These are phyloP conservation scores for Sordaria brevicollis DNA, from an alignment of 495 filamentous ascomycete genomes.

Conservation along the genomic window DNA sequence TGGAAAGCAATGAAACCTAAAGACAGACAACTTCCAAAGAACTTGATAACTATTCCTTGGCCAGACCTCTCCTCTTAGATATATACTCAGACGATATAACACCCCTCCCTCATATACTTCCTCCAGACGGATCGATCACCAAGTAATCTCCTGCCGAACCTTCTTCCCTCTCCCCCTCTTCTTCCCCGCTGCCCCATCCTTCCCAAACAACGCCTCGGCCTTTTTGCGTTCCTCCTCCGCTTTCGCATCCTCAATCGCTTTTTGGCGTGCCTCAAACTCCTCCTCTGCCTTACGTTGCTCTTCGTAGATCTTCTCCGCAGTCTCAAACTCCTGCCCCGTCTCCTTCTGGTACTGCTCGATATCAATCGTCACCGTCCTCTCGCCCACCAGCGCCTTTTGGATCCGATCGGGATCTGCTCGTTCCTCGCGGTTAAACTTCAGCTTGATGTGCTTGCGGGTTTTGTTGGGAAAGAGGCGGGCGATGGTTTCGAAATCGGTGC, in stretches of 20 bases:
- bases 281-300: slow-evolving; percentile 56
- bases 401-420: slow-evolving; percentile 59
- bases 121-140: background rate
- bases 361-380: slow-evolving; percentile 49
- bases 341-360: slow-evolving; percentile 56
- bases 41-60: too few relatives aligned
- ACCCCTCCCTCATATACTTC: too few relatives aligned
- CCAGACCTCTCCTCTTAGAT: too few relatives aligned
- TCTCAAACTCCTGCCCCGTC: slow-evolving; percentile 46
- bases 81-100: too few relatives aligned
- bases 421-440: slow-evolving; percentile 91
- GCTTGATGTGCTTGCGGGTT: slow-evolving; percentile 69
- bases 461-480: slow-evolving; percentile 68
- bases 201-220: slow-evolving; percentile 43
- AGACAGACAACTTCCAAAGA: background rate
- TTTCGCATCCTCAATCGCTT: slow-evolving; percentile 30
- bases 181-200: slow-evolving; percentile 26
- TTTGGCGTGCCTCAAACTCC: slow-evolving; percentile 50
- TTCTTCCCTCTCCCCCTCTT: slow-evolving; percentile 28
- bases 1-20: background rate
- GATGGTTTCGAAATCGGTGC: slow-evolving; percentile 88
- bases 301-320: slow-evolving; percentile 55
- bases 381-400: slow-evolving; percentile 52
- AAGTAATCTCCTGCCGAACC: slow-evolving; percentile 5
- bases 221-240: slow-evolving; percentile 38